Conservation (phyloP, 2,329 filamentous ascomycete genomes). For the Acarospora socialis region DNA sequence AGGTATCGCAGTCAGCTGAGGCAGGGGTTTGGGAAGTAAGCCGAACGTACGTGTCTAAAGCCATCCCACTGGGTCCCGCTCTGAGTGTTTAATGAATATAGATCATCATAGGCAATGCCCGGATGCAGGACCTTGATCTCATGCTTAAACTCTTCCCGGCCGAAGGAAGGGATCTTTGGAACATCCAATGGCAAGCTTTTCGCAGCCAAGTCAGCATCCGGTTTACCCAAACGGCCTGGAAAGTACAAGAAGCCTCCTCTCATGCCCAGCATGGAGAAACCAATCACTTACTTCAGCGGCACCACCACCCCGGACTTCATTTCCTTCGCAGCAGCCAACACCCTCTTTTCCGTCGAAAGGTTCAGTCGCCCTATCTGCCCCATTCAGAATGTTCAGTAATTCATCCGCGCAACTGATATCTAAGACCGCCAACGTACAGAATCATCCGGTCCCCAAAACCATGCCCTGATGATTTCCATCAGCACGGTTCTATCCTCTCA, state of each 20-base stretch:
- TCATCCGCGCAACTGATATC: slow-evolving; percentile 3
- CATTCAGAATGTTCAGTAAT: too few relatives aligned
- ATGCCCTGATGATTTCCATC: slow-evolving; percentile 37
- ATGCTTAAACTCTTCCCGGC: too few relatives aligned
- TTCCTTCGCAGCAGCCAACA: slow-evolving; percentile 37
- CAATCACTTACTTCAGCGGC: slow-evolving; percentile 37
- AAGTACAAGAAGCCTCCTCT: background rate
- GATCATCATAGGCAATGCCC: too few relatives aligned
- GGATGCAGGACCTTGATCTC: too few relatives aligned
- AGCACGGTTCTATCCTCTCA: too few relatives aligned
- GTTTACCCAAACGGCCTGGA: too few relatives aligned
- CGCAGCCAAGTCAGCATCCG: slow-evolving; percentile 12
- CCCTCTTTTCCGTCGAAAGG: slow-evolving; percentile 40
- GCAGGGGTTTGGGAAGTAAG: background rate
- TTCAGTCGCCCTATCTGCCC: slow-evolving; percentile 40
- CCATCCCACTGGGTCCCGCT: slow-evolving; percentile 37
- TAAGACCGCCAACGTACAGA: slow-evolving; percentile 25
- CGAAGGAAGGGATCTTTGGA: too few relatives aligned
- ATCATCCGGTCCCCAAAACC: slow-evolving; percentile 47
- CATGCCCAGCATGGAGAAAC: too few relatives aligned
- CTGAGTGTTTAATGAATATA: slow-evolving; percentile 34
- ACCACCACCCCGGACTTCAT: slow-evolving; percentile 43
- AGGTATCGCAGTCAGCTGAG: background rate
- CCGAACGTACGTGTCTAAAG: slow-evolving; percentile 29
- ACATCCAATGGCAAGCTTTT: too few relatives aligned